Conservation (phyloP, 1,284 basidiomycete genomes). For the Cryptococcus sp. region DNA sequence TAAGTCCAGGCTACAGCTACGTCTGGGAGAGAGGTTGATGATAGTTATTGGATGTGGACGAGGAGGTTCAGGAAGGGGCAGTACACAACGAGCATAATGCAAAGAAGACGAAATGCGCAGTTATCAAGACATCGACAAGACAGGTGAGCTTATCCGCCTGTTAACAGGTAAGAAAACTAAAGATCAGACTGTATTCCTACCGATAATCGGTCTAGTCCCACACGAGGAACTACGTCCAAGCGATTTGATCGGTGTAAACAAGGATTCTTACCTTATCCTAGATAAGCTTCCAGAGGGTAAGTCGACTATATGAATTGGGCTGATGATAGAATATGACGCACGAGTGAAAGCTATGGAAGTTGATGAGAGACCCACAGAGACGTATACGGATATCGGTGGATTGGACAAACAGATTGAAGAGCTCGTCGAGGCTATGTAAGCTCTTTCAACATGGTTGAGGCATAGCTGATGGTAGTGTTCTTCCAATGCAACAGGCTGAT, state of each 20-base stretch:
- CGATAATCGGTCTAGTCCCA: conserved; percentile 93
- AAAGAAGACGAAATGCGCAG: conserved; percentile 95
- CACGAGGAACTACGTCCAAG: conserved; percentile 82
- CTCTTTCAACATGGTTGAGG: not conserved
- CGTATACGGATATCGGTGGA: conserved; percentile 73
- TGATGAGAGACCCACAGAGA: conserved; percentile 72
- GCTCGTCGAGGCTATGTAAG: conserved; percentile 66
- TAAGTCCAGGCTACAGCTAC: conserved; percentile 44
- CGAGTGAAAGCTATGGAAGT: conserved; percentile 91
- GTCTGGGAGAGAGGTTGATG: not conserved
- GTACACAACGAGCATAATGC: conserved; percentile 89
- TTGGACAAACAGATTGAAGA: conserved; percentile 79
- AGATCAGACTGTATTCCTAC: conserved; percentile 84
- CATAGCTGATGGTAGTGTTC: conserved; percentile 48
- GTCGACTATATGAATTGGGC: conserved; percentile 5
- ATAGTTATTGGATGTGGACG: conserved; percentile 90
- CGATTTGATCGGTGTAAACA: conserved; percentile 98
- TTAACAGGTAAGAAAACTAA: conserved; percentile 1
- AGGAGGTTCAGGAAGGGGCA: conserved; percentile 89
- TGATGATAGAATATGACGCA: conserved; percentile 61
- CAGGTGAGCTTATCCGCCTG: conserved; percentile 51
- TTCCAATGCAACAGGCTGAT: conserved; percentile 76
- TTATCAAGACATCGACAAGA: conserved; percentile 97
- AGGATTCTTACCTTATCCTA: conserved; percentile 96
- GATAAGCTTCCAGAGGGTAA: conserved; percentile 66